phyloP scores from a whole-genome alignment of 2,329 filamentous ascomycete genomes.

The Ophiostoma sp. region DNA sequence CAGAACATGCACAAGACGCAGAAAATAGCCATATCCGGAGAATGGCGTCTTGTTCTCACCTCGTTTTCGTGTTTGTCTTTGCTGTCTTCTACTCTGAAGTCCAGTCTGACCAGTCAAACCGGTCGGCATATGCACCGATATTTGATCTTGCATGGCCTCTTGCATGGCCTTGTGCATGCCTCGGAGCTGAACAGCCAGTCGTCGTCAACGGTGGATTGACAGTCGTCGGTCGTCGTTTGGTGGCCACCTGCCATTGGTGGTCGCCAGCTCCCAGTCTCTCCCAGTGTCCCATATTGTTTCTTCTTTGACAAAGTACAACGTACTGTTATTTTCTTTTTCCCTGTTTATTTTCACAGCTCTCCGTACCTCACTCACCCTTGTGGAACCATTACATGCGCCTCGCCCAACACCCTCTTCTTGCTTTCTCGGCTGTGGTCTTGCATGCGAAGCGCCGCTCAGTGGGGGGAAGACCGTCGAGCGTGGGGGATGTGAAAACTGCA shows the following conservation, averaged over 20 bases:
- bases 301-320: neutral
- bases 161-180: constrained; percentile 7
- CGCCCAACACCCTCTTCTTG: neutral
- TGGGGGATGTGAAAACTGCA: neutral
- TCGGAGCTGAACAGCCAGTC: neutral
- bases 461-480: neutral
- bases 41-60: neutral
- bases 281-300: neutral
- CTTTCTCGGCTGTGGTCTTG: neutral
- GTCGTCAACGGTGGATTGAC: neutral
- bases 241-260: neutral
- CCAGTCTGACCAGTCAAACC: neutral
- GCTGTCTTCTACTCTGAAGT: no score
- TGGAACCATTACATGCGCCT: neutral
- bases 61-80: neutral
- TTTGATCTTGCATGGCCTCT: constrained; percentile 10
- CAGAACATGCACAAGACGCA: neutral
- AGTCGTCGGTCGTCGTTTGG: neutral
- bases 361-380: neutral
- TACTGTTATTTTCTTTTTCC: neutral
- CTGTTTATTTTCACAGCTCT: neutral
- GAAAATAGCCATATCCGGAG: neutral
- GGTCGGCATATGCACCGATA: neutral
- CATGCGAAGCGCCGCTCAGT: neutral
- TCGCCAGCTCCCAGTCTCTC: neutral